Evolutionary conservation across 2,329 filamentous ascomycete genomes (phyloP).

Genomic region (Juglanconis oblonga): DNA sequence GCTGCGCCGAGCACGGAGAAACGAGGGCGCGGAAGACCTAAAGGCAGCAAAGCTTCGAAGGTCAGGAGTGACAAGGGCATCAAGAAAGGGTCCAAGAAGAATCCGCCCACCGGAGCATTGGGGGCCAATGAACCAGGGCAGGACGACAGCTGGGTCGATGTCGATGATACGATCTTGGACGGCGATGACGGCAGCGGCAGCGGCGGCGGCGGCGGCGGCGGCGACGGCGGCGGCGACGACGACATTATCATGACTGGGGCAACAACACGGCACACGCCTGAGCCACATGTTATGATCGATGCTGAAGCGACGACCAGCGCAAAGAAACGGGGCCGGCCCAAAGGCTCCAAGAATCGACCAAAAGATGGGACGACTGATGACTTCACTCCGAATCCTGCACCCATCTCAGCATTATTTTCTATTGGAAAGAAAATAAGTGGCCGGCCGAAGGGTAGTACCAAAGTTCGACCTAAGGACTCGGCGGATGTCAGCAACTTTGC

Average conservation of each 20-base stretch:
- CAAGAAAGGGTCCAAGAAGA: slow-evolving; percentile 40
- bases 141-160: slow-evolving; percentile 45
- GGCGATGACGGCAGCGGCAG: neutral
- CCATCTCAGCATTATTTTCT: slow-evolving; percentile 11
- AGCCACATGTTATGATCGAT: neutral
- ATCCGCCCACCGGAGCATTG: slow-evolving; percentile 9
- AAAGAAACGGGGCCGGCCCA: slow-evolving; percentile 46
- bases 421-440: slow-evolving; percentile 20
- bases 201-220: neutral
- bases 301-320: slow-evolving; percentile 22
- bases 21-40: slow-evolving; percentile 51
- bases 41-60: slow-evolving; percentile 52
- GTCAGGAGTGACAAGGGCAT: slow-evolving; percentile 47
- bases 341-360: slow-evolving; percentile 50
- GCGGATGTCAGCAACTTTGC: neutral
- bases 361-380: slow-evolving; percentile 27
- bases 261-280: slow-evolving; percentile 1
- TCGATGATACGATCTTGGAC: slow-evolving; percentile 32
- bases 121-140: slow-evolving; percentile 16
- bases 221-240: slow-evolving; percentile 3
- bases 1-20: slow-evolving; percentile 33
- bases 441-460: slow-evolving; percentile 46
- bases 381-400: neutral
- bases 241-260: slow-evolving; percentile 2
- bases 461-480: slow-evolving; percentile 36